Conservation (phyloP, 208 protist genomes). For the Phytomonas francai region DNA sequence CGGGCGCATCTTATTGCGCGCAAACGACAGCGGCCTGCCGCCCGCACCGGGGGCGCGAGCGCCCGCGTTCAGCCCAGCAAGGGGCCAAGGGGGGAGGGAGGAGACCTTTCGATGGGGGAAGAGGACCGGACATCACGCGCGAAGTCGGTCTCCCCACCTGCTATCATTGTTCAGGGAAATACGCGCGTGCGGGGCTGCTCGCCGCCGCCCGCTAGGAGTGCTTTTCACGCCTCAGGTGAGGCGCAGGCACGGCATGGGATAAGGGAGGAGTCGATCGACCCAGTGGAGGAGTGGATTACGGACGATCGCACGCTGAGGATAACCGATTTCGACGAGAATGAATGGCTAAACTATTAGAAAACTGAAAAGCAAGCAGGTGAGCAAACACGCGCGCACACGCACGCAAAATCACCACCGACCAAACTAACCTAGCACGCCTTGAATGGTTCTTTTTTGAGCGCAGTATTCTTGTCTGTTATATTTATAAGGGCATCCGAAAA, state of each 20-base stretch:
- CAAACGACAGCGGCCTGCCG: conserved; percentile 1
- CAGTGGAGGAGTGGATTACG: conserved; percentile 1
- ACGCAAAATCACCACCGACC: too few species aligned
- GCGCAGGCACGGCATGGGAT: background rate
- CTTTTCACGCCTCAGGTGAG: background rate
- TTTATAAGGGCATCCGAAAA: background rate
- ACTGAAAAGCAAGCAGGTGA: background rate
- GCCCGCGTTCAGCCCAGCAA: background rate
- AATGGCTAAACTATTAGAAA: conserved; percentile 28
- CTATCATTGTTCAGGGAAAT: background rate
- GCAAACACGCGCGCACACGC: too few species aligned
- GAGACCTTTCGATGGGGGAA: too few species aligned
- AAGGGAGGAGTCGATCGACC: background rate
- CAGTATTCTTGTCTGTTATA: background rate
- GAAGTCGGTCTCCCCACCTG: background rate
- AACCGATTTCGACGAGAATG: conserved; percentile 42
- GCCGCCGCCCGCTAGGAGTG: background rate
- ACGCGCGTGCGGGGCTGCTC: background rate
- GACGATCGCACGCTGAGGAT: conserved; percentile 15
- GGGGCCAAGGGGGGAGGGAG: too few species aligned
- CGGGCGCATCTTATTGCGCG: conserved; percentile 9
- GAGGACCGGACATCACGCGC: too few species aligned
- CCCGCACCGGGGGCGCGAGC: background rate
- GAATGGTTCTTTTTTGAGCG: background rate
- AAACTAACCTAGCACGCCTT: background rate